These are phyloP conservation scores for Avena eriantha DNA, from an alignment of 176 grass and related monocot genomes.

Conservation along the genomic window DNA sequence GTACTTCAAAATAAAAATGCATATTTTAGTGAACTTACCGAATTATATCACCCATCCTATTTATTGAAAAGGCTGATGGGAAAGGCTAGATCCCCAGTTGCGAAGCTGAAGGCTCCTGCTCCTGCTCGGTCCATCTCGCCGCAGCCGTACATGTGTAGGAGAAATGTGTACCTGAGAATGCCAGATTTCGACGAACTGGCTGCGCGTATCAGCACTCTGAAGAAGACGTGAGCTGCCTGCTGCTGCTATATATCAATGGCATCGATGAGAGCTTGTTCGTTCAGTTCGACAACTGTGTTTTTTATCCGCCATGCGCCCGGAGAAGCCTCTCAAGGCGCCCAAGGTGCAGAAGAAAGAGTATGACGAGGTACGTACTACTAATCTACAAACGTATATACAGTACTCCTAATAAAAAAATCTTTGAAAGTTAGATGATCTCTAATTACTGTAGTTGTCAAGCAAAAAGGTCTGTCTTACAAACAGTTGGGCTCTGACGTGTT, in stretches of 20 bases:
- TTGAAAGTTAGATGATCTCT: not conserved
- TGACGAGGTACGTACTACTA: not conserved
- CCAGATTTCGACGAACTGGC: constrained; percentile 63
- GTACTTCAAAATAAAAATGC: constrained; percentile 57
- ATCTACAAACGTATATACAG: not conserved
- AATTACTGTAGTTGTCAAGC: not conserved
- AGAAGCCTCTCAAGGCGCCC: not conserved
- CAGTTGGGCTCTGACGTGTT: not conserved
- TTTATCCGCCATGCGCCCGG: not conserved
- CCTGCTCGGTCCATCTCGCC: constrained; percentile 44
- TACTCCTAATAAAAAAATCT: not conserved
- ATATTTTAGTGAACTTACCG: constrained; percentile 24
- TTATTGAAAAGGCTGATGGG: constrained; percentile 40
- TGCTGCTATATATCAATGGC: not conserved
- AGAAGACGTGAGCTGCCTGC: constrained; percentile 38
- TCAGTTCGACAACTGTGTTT: not conserved
- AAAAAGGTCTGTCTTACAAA: not conserved
- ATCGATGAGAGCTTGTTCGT: not conserved
- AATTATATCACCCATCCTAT: constrained; percentile 25
- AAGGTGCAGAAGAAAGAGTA: not conserved
- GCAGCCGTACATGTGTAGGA: constrained; percentile 45
- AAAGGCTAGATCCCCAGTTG: constrained; percentile 33
- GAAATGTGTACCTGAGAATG: constrained; percentile 53
- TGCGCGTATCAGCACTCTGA: constrained; percentile 51
- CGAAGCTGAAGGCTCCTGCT: not conserved